Conservation (phyloP, 768 basidiomycete genomes). For the Dioszegia hungarica region DNA sequence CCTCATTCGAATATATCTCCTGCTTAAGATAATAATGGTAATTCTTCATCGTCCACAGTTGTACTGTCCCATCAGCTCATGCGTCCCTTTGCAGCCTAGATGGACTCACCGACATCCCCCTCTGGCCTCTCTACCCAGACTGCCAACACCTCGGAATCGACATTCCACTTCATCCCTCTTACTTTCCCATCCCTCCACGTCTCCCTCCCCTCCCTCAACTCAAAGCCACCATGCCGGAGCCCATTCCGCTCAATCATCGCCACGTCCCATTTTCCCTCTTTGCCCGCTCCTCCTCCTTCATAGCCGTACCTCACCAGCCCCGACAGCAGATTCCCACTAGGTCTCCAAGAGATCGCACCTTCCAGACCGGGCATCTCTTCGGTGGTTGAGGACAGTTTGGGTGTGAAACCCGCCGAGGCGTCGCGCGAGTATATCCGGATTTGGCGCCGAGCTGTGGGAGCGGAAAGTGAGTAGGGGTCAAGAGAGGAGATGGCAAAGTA, state of each 20-base stretch:
- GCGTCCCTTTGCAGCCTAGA: too few relatives aligned
- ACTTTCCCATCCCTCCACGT: slow-evolving; percentile 53
- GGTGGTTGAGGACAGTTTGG: slow-evolving; percentile 69
- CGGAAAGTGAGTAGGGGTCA: slow-evolving; percentile 50
- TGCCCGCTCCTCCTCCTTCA: slow-evolving; percentile 61
- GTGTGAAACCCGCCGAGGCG: slow-evolving; percentile 53
- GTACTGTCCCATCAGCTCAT: slow-evolving; percentile 56
- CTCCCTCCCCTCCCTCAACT: slow-evolving; percentile 52
- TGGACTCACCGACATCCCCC: slow-evolving; percentile 64
- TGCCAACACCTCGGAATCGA: slow-evolving; percentile 76
- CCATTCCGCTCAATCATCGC: slow-evolving; percentile 97
- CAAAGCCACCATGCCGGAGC: slow-evolving; percentile 82
- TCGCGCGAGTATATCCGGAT: slow-evolving; percentile 69
- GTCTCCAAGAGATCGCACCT: slow-evolving; percentile 73
- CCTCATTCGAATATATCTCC: slow-evolving; percentile 55
- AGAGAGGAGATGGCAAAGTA: slow-evolving; percentile 80
- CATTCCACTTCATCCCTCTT: slow-evolving; percentile 75
- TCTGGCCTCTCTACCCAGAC: slow-evolving; percentile 71
- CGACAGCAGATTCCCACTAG: slow-evolving; percentile 79
- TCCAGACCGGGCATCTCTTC: slow-evolving; percentile 80
- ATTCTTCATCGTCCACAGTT: slow-evolving; percentile 90
- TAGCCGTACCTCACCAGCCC: slow-evolving; percentile 72
- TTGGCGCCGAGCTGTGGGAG: slow-evolving; percentile 52
- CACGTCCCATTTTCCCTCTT: slow-evolving; percentile 66
- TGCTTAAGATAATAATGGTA: slow-evolving; percentile 99